Evolutionary conservation across 169 alveolate genomes (phyloP), one percentile per base, ranked within the genome.

Genomic region (Toxoplasma gondii): DNA sequence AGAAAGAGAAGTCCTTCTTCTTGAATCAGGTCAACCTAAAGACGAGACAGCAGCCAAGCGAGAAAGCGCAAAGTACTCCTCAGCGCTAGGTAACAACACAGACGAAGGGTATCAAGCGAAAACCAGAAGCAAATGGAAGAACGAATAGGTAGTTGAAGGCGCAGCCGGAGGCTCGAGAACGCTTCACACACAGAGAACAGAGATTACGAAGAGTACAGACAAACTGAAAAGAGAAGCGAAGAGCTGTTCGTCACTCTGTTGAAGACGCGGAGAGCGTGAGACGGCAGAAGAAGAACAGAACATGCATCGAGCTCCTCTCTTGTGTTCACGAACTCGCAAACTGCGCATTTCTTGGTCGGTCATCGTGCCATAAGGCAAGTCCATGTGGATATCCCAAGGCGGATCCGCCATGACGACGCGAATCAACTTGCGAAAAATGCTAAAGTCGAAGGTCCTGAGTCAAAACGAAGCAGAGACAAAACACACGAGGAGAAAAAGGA

Each of bases 341-440:
- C 96, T 97, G 88, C 97, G 97, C 99, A 99, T 98, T 95, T 98
- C 99, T 41, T 98, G 98, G 93, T 99, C 99, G 86, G 98, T 97
- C 97, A 98, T 95, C 9, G 99, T 98, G 49, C 99, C 99, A 93
- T 98, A 98, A 2, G 99, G 99, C 88, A 98, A 96, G 96, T 98
- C 98, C 99, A 99, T 99, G 97, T 99, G 99, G 70, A 99, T 99
- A 94, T 98, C 99, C 99, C 99, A 99, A 22, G 99, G 99, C 1
- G 99, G 99, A 92, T 99, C 99, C 39, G 99, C 99, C 99, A 98
- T 98, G 67, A 99, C 98, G 22, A 98, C 99, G 90, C 98, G 97
- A 91, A 99, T 98, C 29, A 96, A 81, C 91, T 98, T 97, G 96
- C 97, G 98, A 88, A 98, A 97, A 16, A 97, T 96, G 93, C 98